Percentiles rank a stretch among this genome's conserved stretches.
Evolutionary conservation across 257 asterid species (phyloP).

Genomic region (Schizonepeta tenuifolia): DNA sequence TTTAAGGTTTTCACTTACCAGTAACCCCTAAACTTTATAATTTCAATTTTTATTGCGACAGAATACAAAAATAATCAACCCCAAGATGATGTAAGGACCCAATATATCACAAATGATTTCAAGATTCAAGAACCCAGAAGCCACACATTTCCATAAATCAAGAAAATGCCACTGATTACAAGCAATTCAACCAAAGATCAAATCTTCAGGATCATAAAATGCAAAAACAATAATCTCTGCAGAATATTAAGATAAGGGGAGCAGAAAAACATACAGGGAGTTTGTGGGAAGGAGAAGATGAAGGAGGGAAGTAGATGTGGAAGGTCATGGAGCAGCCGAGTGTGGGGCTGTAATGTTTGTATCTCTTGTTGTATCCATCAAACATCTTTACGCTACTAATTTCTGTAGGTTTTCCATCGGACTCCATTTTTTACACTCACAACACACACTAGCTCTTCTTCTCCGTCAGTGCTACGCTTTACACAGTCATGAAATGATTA

Average conservation of each 20-base stretch:
- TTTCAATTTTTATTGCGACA: background rate
- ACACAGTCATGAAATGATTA: background rate
- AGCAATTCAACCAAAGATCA: conserved; percentile 19
- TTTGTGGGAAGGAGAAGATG: conserved; percentile 65
- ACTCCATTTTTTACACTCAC: conserved; percentile 41
- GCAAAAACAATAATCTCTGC: background rate
- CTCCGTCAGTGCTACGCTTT: background rate
- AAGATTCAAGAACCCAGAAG: conserved; percentile 19
- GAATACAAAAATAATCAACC: background rate
- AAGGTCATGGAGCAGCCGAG: conserved; percentile 93
- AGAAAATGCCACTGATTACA: conserved; percentile 4
- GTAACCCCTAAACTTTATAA: background rate
- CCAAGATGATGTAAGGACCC: background rate
- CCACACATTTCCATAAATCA: background rate
- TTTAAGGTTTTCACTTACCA: background rate
- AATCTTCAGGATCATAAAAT: background rate
- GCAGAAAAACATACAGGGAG: conserved; percentile 57
- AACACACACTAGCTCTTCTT: conserved; percentile 6
- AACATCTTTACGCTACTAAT: conserved; percentile 93
- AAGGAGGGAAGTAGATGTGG: conserved; percentile 88
- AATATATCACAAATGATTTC: background rate
- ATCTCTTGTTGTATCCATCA: conserved; percentile 94
- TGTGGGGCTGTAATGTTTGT: conserved; percentile 76
- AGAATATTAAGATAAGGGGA: background rate
- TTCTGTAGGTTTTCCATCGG: conserved; percentile 68